Percentiles rank a stretch among this genome's conserved stretches.
phyloP scores from a whole-genome alignment of 768 basidiomycete species.

The Tricholomella constricta region DNA sequence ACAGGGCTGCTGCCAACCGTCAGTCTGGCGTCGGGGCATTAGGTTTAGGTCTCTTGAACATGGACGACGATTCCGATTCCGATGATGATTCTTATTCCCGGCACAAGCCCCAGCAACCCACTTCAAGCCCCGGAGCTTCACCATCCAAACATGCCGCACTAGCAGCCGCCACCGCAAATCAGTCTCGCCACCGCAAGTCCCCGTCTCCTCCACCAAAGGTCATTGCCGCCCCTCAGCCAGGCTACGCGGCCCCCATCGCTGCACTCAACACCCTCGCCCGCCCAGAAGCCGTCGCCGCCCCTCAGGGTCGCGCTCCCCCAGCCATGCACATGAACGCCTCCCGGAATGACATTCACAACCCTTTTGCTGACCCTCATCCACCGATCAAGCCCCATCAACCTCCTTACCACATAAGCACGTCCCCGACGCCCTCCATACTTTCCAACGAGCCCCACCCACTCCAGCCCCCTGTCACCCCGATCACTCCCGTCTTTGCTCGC shows the following conservation, averaged over 20 bases:
- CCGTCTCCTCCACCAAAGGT: constrained; percentile 34
- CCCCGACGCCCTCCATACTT: constrained; percentile 7
- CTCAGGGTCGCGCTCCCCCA: constrained; percentile 30
- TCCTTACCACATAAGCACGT: background rate
- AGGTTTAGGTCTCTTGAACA: constrained; percentile 50
- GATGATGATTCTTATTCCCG: constrained; percentile 32
- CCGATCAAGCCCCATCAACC: background rate
- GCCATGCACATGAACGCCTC: constrained; percentile 19
- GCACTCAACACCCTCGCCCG: constrained; percentile 57
- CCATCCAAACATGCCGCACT: constrained; percentile 40
- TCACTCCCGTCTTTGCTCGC: constrained; percentile 74
- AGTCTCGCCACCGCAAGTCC: constrained; percentile 12
- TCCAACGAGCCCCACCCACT: constrained; percentile 62
- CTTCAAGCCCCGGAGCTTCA: constrained; percentile 14
- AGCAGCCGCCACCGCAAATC: constrained; percentile 32
- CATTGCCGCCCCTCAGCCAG: constrained; percentile 72
- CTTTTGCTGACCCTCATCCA: constrained; percentile 8
- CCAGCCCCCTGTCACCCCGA: constrained; percentile 76
- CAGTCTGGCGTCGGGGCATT: constrained; percentile 57
- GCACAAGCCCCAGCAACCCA: constrained; percentile 15
- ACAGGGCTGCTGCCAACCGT: constrained; percentile 36
- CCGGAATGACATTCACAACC: constrained; percentile 9
- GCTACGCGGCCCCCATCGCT: constrained; percentile 71
- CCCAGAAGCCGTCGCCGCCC: constrained; percentile 43
- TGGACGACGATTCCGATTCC: constrained; percentile 47